Evolutionary conservation across 2,329 filamentous ascomycete genomes (phyloP), one percentile per base, ranked within the genome.

Genomic region (Penicillium crustosum): DNA sequence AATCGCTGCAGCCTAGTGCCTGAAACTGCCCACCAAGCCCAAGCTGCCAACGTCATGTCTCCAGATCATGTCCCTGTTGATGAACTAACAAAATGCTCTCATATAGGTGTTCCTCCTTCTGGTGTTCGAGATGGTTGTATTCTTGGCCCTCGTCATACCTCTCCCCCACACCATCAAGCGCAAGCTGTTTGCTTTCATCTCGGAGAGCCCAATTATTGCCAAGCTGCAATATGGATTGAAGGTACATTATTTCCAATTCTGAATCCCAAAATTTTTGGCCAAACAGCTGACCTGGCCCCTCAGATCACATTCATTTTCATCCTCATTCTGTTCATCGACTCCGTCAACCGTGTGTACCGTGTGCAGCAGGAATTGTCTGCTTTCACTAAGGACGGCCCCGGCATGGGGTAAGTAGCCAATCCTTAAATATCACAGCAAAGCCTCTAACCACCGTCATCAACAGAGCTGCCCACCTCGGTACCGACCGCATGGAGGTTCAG

Each of bases 281-380:
- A 7, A 0, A 31, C 21, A 23, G 6, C 36, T 41, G 42, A 48
- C 33, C 19, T 58, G 29, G 56, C 23, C n/a, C 25, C 25, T 7
- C 49, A 88, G 86, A 99, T 99, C 57, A 96, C 92, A 2, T 99
- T 99, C 75, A 93, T 99, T 74, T 99, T 99, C 81, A 97, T 99
- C 71, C 83, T 97, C 58, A 96, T 99, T 64, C 88, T 99, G 65
- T 99, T 99, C 80, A 86, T 97, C 70, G 94, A 99, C 80, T 96
- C 92, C 73, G 93, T 97, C 76, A 89, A 89, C 77, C 91, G 94
- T 64, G 94, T 99, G 71, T 99, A 97, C 78, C 90, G 94, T 62
- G 94, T 99, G 55, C 93, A 97, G 79, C 79, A 94, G 63, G 94
- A 99, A 80, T 83, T 97, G 57, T 81, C 86, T 47, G 82, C 87